Conservation (phyloP, 371 early-diverging fungal species). For the Rhizopus stolonifer region DNA sequence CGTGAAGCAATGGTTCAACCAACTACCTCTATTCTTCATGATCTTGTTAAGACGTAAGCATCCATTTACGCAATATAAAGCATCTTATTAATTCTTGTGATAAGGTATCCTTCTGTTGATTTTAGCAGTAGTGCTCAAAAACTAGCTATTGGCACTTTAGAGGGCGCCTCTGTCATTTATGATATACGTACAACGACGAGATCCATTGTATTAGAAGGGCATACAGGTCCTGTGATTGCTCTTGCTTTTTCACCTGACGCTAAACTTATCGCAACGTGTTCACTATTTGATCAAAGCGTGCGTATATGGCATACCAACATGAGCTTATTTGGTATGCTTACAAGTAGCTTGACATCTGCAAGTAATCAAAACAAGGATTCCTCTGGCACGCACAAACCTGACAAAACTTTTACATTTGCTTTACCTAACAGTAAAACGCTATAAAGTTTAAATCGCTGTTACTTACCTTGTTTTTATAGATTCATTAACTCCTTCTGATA, state of each 20-base stretch:
- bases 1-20: constrained; percentile 70
- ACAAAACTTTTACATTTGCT: constrained; percentile 67
- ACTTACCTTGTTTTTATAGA: constrained; percentile 16
- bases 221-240: constrained; percentile 63
- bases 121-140: constrained; percentile 79
- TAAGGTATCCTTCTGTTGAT: constrained; percentile 70
- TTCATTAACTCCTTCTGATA: constrained; percentile 37
- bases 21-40: constrained; percentile 74
- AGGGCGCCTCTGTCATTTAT: constrained; percentile 78
- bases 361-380: constrained; percentile 12
- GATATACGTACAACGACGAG: constrained; percentile 85
- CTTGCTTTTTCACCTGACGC: constrained; percentile 82
- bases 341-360: constrained; percentile 47
- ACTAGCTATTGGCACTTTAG: constrained; percentile 76
- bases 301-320: constrained; percentile 75
- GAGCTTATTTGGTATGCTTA: constrained; percentile 73
- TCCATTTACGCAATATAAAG: background rate
- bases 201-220: constrained; percentile 77
- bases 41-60: constrained; percentile 68
- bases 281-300: constrained; percentile 68
- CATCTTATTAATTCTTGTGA: background rate
- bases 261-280: constrained; percentile 74
- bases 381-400: constrained; percentile 50
- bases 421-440: constrained; percentile 47
- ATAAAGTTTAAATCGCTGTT: background rate